Percentiles rank a stretch among this genome's conserved stretches.
Evolutionary conservation across 192 early-diverging fungal species (phyloP).

Genomic region (Entomortierella parvispora): DNA sequence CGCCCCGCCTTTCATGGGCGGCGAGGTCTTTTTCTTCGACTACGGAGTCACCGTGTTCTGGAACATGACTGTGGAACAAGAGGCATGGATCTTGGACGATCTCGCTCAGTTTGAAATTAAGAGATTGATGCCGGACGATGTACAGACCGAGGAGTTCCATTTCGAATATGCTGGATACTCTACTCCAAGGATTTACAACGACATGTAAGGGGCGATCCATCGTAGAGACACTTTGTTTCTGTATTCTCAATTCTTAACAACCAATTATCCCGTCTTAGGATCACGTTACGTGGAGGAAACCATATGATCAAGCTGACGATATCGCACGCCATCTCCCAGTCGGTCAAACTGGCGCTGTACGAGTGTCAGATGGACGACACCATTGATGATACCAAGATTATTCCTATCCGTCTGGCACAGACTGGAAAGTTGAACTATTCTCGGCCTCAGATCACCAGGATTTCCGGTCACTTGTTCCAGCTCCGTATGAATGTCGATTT

Average conservation of each 20-base stretch:
- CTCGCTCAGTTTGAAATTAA: slow-evolving; percentile 51
- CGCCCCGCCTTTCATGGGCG: slow-evolving; percentile 54
- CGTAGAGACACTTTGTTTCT: neutral
- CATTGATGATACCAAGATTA: slow-evolving; percentile 68
- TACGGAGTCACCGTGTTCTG: slow-evolving; percentile 71
- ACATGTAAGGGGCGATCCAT: slow-evolving; percentile 60
- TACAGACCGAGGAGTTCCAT: slow-evolving; percentile 81
- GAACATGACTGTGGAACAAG: slow-evolving; percentile 65
- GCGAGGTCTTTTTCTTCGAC: slow-evolving; percentile 67
- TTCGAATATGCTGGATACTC: slow-evolving; percentile 80
- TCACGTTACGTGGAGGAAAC: slow-evolving; percentile 73
- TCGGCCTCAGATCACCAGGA: slow-evolving; percentile 62
- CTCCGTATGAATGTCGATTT: slow-evolving; percentile 86
- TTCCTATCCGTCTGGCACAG: slow-evolving; percentile 66
- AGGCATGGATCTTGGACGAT: slow-evolving; percentile 60
- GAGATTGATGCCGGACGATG: slow-evolving; percentile 60
- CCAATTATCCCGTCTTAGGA: slow-evolving; percentile 38
- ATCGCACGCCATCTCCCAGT: slow-evolving; percentile 66
- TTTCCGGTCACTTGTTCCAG: slow-evolving; percentile 72
- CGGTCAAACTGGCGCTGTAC: slow-evolving; percentile 66
- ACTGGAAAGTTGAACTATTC: slow-evolving; percentile 64
- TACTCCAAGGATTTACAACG: slow-evolving; percentile 81
- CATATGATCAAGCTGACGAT: slow-evolving; percentile 72
- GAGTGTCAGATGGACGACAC: slow-evolving; percentile 71
- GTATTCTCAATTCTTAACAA: neutral